Conservation (phyloP, 352 stramenopile genomes). For the Nothophytophthora sp. region DNA sequence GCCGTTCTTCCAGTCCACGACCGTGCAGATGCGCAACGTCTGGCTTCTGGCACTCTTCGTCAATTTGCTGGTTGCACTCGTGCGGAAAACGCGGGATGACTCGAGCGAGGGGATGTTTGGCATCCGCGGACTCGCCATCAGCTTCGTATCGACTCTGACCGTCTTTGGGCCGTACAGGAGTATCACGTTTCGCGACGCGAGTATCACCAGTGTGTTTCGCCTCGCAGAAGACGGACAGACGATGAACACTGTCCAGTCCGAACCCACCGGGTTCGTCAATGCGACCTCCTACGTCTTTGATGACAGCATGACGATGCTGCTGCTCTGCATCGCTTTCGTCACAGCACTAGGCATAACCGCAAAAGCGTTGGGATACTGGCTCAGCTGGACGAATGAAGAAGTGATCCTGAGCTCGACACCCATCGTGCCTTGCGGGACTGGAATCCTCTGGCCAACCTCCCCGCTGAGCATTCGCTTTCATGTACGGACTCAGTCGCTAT, state of each 20-base stretch:
- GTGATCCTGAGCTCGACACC: constrained; percentile 15
- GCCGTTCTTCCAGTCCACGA: constrained; percentile 11
- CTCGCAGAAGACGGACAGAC: background rate
- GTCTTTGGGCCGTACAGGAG: constrained; percentile 21
- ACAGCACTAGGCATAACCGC: background rate
- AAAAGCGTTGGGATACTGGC: background rate
- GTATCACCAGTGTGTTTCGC: constrained; percentile 1
- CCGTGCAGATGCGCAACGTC: constrained; percentile 35
- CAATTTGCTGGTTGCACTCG: constrained; percentile 14
- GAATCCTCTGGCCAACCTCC: constrained; percentile 13
- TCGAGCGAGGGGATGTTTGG: constrained; percentile 4
- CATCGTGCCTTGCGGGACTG: constrained; percentile 9
- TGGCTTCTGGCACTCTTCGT: constrained; percentile 27
- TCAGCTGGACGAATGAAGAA: background rate
- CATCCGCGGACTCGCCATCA: constrained; percentile 20
- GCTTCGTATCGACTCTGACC: constrained; percentile 16
- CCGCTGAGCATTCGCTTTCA: constrained; percentile 15
- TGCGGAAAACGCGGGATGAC: constrained; percentile 4
- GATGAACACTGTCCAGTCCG: constrained; percentile 8
- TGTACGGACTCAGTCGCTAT: background rate
- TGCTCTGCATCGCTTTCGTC: constrained; percentile 16
- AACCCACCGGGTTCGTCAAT: constrained; percentile 10
- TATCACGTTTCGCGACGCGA: constrained; percentile 16
- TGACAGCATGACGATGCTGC: constrained; percentile 11
- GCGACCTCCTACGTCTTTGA: constrained; percentile 17